A percentile compares a stretch with the other conserved stretches of the same genome.
These are phyloP conservation scores for Eleusine coracana DNA, from an alignment of 176 grass and related monocot species.

Conservation along the genomic window DNA sequence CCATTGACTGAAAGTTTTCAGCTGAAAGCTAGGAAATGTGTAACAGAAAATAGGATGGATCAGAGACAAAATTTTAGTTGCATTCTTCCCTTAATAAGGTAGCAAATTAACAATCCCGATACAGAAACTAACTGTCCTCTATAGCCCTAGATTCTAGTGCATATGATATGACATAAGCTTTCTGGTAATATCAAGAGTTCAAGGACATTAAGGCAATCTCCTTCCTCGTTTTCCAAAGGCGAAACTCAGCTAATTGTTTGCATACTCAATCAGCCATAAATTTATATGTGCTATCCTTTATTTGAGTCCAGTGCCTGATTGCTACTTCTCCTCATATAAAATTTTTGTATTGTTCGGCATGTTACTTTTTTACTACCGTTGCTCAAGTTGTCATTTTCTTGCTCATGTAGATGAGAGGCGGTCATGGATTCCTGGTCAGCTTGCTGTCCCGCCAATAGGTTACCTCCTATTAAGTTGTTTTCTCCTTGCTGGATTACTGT, in stretches of 20 bases:
- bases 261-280: not conserved
- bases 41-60: not conserved
- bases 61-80: not conserved
- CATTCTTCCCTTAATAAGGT: not conserved
- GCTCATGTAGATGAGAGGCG: not conserved
- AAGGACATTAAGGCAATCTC: not conserved
- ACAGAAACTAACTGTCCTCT: not conserved
- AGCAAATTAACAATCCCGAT: not conserved
- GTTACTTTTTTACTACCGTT: constrained; percentile 8
- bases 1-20: no score
- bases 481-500: constrained; percentile 15
- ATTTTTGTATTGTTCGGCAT: constrained; percentile 29
- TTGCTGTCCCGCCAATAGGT: not conserved
- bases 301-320: not conserved
- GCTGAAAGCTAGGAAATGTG: no score
- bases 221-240: not conserved
- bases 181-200: not conserved
- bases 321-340: constrained; percentile 54
- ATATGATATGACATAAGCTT: not conserved
- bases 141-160: not conserved
- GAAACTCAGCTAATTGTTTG: not conserved
- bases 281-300: constrained; percentile 14
- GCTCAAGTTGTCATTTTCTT: constrained; percentile 27
- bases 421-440: not conserved
- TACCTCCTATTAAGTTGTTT: not conserved